Conservation (phyloP, 2,329 filamentous ascomycete genomes). For the Talaromyces sp. region DNA sequence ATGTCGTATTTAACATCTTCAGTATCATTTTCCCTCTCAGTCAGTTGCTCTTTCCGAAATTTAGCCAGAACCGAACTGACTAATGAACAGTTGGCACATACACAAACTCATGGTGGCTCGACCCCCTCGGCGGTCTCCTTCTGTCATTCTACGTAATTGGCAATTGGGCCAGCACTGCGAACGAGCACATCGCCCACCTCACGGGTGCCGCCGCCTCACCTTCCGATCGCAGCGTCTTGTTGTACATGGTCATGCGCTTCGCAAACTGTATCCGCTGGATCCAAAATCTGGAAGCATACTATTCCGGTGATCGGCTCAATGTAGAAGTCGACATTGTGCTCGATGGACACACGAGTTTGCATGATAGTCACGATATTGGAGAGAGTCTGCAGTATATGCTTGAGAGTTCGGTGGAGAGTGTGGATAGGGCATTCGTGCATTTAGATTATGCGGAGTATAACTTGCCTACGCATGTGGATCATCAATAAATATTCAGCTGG, state of each 20-base stretch:
- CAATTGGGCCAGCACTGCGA: conserved; percentile 59
- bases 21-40: conserved; percentile 79
- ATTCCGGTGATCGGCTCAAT: conserved; percentile 59
- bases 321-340: conserved; percentile 62
- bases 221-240: conserved; percentile 68
- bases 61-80: not conserved
- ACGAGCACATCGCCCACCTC: conserved; percentile 59
- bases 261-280: conserved; percentile 75
- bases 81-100: conserved; percentile 31
- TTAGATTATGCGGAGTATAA: conserved; percentile 47
- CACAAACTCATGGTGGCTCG: conserved; percentile 54
- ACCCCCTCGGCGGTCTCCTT: conserved; percentile 58
- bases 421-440: conserved; percentile 49
- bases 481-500: not conserved
- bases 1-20: conserved; percentile 87
- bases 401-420: conserved; percentile 46
- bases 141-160: conserved; percentile 60
- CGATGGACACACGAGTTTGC: conserved; percentile 53
- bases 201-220: conserved; percentile 60
- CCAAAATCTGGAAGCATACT: conserved; percentile 59
- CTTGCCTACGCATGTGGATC: conserved; percentile 37
- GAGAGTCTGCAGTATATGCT: conserved; percentile 60
- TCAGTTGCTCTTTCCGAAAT: conserved; percentile 19
- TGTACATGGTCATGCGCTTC: conserved; percentile 92
- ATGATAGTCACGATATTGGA: conserved; percentile 58